A percentile compares a stretch with the other conserved stretches of the same genome.
Evolutionary conservation across 2,329 filamentous ascomycete species (phyloP).

Genomic region (Xylariaceae sp.): DNA sequence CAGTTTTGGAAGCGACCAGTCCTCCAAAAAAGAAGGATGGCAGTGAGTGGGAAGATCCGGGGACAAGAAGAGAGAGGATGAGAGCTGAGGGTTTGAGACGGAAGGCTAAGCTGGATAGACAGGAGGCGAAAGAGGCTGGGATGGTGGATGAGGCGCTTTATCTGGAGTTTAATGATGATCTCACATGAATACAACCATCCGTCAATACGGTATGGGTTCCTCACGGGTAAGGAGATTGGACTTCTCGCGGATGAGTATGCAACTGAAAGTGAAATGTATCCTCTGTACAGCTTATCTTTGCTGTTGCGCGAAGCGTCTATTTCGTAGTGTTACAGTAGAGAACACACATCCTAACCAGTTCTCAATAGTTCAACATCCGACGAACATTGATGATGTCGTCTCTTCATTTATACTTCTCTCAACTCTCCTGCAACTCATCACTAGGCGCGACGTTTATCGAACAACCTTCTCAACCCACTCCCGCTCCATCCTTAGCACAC

Average conservation of each 20-base stretch:
- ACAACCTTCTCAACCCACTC: constrained; percentile 84
- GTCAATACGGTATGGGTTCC: neutral
- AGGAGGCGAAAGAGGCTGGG: constrained; percentile 3
- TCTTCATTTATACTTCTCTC: neutral
- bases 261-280: constrained; percentile 9
- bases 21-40: constrained; percentile 33
- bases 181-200: constrained; percentile 18
- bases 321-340: constrained; percentile 30
- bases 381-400: neutral
- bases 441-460: constrained; percentile 20
- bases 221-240: neutral
- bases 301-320: constrained; percentile 25
- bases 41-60: constrained; percentile 54
- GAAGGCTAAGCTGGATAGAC: constrained; percentile 40
- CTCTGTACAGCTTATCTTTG: constrained; percentile 26
- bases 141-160: constrained; percentile 20
- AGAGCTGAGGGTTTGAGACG: constrained; percentile 55
- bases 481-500: constrained; percentile 83
- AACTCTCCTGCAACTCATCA: neutral
- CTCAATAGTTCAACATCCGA: neutral
- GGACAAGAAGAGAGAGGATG: constrained; percentile 53
- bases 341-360: too few relatives aligned
- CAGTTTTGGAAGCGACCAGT: constrained; percentile 41
- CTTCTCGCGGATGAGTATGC: neutral
- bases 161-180: constrained; percentile 22